phyloP scores from a whole-genome alignment of 768 basidiomycete genomes.

The Mycena filopes region DNA sequence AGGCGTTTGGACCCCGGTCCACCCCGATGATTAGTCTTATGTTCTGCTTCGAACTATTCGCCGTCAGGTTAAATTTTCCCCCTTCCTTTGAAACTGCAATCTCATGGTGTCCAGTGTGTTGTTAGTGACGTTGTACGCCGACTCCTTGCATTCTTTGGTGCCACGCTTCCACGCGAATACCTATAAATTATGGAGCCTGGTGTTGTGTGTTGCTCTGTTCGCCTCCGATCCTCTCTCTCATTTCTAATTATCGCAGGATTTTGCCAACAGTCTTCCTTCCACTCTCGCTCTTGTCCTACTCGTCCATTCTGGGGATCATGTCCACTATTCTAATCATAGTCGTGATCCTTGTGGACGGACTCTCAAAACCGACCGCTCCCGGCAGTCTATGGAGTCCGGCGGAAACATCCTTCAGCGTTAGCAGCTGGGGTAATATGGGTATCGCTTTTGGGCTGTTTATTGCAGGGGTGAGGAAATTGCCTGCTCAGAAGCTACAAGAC shows the following conservation, averaged over 20 bases:
- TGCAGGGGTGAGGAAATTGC: constrained; percentile 73
- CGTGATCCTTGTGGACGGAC: constrained; percentile 86
- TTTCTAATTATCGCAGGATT: constrained; percentile 57
- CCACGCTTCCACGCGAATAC: constrained; percentile 73
- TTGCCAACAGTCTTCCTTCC: constrained; percentile 90
- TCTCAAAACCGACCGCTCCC: constrained; percentile 74
- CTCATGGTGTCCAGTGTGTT: constrained; percentile 65
- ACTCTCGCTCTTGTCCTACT: constrained; percentile 85
- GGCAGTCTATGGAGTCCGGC: constrained; percentile 86
- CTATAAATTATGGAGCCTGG: constrained; percentile 80
- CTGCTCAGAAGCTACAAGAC: not conserved
- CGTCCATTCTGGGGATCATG: constrained; percentile 86
- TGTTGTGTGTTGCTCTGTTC: constrained; percentile 62
- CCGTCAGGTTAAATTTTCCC: constrained; percentile 66
- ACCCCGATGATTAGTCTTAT: constrained; percentile 72
- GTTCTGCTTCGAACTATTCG: constrained; percentile 90
- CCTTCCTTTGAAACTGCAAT: not conserved
- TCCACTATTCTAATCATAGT: constrained; percentile 80
- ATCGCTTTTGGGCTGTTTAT: constrained; percentile 91
- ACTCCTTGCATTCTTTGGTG: constrained; percentile 80
- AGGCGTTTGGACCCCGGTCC: constrained; percentile 85
- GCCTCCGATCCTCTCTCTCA: not conserved
- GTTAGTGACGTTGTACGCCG: constrained; percentile 89
- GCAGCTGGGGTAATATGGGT: constrained; percentile 68
- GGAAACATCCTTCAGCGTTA: constrained; percentile 69